Base-by-base conservation (phyloP, 1,284 basidiomycete species). In the Papiliotrema fonsecae region DNA sequence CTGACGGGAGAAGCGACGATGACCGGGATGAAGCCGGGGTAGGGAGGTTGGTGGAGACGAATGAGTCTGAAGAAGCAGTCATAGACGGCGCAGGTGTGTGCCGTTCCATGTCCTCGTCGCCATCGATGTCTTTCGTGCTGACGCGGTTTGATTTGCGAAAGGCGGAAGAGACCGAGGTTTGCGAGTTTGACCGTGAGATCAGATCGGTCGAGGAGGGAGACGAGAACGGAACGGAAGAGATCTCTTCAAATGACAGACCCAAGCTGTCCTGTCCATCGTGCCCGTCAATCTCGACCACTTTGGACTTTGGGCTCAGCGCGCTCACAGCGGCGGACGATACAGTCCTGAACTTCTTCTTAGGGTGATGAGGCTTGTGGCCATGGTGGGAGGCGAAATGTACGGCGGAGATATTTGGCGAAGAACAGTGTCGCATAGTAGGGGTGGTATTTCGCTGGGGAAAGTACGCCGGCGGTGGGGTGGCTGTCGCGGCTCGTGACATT, bases 401-500 rank as follows among this genome's bases (percentile, higher is more conserved):
- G 14, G 26, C 21, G 16, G 45, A 21, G 31, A 35, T 22, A 7
- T 24, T 37, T 6, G 47, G 25, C 6, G 39, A 4, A 19, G 40
- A 27, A 21, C 45, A 42, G 57, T 71, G 69, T 11, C 65, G 58
- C 49, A 63, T 58, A 2, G 64, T 64, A 7, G 67, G 67, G 1
- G 67, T 67, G 2, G 63, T 34, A 21, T 45, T 65, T 44, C 61
- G 55, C 34, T 62, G 63, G 14, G 66, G 67, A 49, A 69, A 71
- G 48, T 68, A 62, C 4, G 69, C 56, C 30, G 62, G 62, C 16
- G 68, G 68, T 19, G 67, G 67, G 16, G 67, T 67, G 5, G 68
- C 58, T 25, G 64, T 62, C 21, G 64, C 65, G 13, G 67, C 52
- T 27, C 65, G 56, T 6, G 68, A 70, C 68, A 70, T 69, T 47